Evolutionary conservation across 306 rosid species (phyloP), one percentile per base, ranked within the genome.

Genomic region (Adenanthera pavonina): DNA sequence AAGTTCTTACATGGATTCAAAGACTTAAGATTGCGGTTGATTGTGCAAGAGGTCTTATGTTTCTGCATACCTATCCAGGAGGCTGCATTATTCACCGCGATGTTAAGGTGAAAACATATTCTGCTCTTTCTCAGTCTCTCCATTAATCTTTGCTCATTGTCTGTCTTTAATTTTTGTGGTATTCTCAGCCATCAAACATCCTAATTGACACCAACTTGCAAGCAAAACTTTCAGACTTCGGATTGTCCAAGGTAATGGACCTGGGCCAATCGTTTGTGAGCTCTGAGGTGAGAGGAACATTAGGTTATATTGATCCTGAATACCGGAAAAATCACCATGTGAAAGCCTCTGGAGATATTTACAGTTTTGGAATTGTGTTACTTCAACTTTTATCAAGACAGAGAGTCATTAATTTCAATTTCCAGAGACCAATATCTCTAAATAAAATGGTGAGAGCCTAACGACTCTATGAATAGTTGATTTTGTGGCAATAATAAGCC

Each of bases 1-100:
- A 82, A 78, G 61, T 52, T 80, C 93, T 92, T 17, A 76, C 90
- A 8, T 90, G 92, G 97, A 86, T 81, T 56, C 87, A 88, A 69
- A 87, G 94, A 78, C 84, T 89, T 16, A 74, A 86, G 80, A 86
- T 90, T 75, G 94, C 92, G 5, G 75, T 87, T 52, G 91, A 87
- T 41, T 67, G 91, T 77, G 92, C 97, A 19, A 72, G 88, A 76
- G 92, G 97, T 48, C 90, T 90, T 34, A 68, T 79, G 85, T 90
- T 89, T 90, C 94, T 92, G 47, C 97, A 92, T 48, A 87, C 84
- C 75, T 85, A 80, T 59, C 85, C 89, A 38, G 78, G 64, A 75
- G 94, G 94, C 81, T 85, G 94, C 89, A 89, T 92, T 56, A 86
- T 88, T 84, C 95, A 90, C 56, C 92, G 91, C 8, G 97, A 89